These are phyloP conservation scores for Lentinus tigrinus DNA, from an alignment of 768 basidiomycete genomes.

Conservation along the genomic window DNA sequence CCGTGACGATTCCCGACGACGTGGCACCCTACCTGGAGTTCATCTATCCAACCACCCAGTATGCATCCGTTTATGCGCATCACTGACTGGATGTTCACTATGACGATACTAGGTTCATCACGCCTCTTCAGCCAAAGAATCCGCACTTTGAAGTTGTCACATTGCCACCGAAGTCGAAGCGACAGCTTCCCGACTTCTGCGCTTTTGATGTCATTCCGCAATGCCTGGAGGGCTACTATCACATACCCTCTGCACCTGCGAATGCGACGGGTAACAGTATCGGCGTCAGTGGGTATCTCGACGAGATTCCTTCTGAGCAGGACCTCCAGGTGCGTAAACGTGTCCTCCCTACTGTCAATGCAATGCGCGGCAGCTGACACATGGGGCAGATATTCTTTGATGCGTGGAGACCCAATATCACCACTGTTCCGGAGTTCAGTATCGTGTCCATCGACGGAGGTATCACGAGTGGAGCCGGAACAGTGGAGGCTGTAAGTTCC, in stretches of 20 bases:
- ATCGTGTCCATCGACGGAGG: constrained; percentile 24
- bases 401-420: too few species aligned
- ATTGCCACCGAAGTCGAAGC: too few species aligned
- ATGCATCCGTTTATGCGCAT: too few species aligned
- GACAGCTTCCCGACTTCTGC: too few species aligned
- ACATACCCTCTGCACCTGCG: constrained; percentile 7
- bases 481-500: constrained; percentile 54
- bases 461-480: constrained; percentile 32
- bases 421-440: constrained; percentile 16
- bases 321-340: constrained; percentile 37
- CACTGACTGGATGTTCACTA: too few species aligned
- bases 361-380: not conserved
- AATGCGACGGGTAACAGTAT: constrained; percentile 18
- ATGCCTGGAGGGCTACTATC: constrained; percentile 27
- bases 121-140: too few species aligned
- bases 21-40: constrained; percentile 30
- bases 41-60: constrained; percentile 32
- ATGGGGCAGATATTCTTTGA: constrained; percentile 8
- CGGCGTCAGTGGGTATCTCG: constrained; percentile 26
- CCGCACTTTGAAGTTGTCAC: too few species aligned
- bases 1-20: constrained; percentile 34
- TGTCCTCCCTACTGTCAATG: constrained; percentile 6
- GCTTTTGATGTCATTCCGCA: too few species aligned
- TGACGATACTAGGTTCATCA: too few species aligned
- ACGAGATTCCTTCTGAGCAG: constrained; percentile 14